Evolutionary conservation across 306 rosid species (phyloP).

Genomic region (Sechiopsis laciniata): DNA sequence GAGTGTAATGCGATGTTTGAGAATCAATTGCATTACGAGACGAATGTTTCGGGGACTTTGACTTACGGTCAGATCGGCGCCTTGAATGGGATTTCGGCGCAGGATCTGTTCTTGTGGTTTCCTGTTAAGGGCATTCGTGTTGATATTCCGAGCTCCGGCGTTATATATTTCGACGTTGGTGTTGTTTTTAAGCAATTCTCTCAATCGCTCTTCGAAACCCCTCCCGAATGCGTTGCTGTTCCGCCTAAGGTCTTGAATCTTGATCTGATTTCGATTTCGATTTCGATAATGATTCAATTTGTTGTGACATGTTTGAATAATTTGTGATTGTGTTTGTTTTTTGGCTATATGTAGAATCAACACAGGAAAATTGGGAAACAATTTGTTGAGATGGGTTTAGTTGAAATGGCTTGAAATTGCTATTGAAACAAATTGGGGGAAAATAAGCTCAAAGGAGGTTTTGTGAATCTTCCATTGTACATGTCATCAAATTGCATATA

Average conservation of each 20-base stretch:
- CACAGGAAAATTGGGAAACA: conserved; percentile 13
- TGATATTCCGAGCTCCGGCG: conserved; percentile 74
- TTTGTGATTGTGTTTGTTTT: background rate
- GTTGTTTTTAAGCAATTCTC: conserved; percentile 64
- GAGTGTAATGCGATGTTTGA: conserved; percentile 88
- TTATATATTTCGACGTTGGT: conserved; percentile 78
- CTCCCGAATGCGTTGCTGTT: conserved; percentile 57
- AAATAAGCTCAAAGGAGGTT: conserved; percentile 2
- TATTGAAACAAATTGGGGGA: background rate
- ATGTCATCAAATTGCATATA: conserved; percentile 14
- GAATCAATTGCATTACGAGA: conserved; percentile 70
- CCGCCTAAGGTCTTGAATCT: conserved; percentile 26
- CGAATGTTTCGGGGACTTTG: conserved; percentile 59
- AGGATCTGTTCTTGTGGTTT: conserved; percentile 84
- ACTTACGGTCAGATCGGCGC: conserved; percentile 54
- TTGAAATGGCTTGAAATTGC: conserved; percentile 6
- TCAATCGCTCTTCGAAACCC: conserved; percentile 68
- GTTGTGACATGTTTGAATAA: background rate
- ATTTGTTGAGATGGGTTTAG: background rate
- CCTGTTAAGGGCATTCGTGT: conserved; percentile 65
- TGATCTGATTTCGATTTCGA: background rate
- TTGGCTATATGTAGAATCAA: background rate
- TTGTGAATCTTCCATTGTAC: conserved; percentile 20
- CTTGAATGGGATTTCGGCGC: conserved; percentile 61
- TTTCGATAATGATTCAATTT: background rate